Evolutionary conservation across 2,329 filamentous ascomycete species (phyloP).

Genomic region (Colletotrichum lindemuthianum): DNA sequence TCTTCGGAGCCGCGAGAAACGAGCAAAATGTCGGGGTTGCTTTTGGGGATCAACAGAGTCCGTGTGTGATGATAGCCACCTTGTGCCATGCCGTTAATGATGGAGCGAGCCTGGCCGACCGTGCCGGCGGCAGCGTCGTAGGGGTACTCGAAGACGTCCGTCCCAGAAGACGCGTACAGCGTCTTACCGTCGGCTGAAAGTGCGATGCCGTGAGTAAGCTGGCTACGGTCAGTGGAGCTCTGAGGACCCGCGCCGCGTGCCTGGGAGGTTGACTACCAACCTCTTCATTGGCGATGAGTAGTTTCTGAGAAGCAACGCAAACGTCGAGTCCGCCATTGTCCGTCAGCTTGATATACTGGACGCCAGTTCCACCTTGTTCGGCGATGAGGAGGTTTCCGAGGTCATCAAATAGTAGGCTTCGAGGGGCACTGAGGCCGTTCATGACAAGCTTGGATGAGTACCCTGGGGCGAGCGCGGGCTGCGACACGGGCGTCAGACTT

Average conservation of each 20-base stretch:
- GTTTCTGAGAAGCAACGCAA: constrained; percentile 43
- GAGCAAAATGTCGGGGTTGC: constrained; percentile 66
- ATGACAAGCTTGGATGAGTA: constrained; percentile 42
- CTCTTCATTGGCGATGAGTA: constrained; percentile 41
- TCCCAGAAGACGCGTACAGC: constrained; percentile 66
- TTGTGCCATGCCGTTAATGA: constrained; percentile 56
- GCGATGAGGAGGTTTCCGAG: constrained; percentile 50
- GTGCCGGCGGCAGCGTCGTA: constrained; percentile 67
- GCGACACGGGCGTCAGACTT: constrained; percentile 26
- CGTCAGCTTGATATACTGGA: constrained; percentile 47
- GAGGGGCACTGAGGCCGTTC: constrained; percentile 41
- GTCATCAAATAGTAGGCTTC: constrained; percentile 48
- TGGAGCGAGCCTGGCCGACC: constrained; percentile 60
- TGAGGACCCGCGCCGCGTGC: neutral
- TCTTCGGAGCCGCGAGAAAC: constrained; percentile 72
- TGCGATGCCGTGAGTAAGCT: constrained; percentile 68
- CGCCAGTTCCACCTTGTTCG: constrained; percentile 43
- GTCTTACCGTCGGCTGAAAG: constrained; percentile 62
- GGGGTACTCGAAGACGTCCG: constrained; percentile 69
- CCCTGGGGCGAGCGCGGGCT: constrained; percentile 38
- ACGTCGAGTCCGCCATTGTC: constrained; percentile 42
- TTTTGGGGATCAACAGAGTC: constrained; percentile 70
- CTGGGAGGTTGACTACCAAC: constrained; percentile 36
- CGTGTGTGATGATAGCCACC: constrained; percentile 71
- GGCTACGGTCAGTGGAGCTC: neutral